Evolutionary conservation across 2,329 filamentous ascomycete genomes (phyloP).

Genomic region (Leptodontidium sp.): DNA sequence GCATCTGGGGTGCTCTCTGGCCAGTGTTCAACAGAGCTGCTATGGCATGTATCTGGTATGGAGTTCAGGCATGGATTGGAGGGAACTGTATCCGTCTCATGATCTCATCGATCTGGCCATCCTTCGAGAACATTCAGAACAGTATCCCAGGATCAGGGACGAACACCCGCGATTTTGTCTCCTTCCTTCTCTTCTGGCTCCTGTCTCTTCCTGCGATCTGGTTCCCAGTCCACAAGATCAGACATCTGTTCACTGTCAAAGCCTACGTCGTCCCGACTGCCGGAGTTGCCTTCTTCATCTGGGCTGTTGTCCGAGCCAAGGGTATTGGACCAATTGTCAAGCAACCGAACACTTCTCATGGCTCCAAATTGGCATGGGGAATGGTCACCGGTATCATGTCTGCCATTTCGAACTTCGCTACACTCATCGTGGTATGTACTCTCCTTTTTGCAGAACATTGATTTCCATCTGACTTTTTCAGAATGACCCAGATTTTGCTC

Average conservation of each 20-base stretch:
- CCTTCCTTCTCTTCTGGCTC: constrained; percentile 89
- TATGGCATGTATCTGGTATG: constrained; percentile 85
- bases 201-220: constrained; percentile 83
- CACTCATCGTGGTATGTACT: constrained; percentile 71
- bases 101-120: constrained; percentile 83
- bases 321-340: constrained; percentile 85
- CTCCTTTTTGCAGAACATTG: constrained; percentile 42
- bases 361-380: constrained; percentile 79
- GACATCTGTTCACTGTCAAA: constrained; percentile 92
- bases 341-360: constrained; percentile 68
- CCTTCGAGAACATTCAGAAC: constrained; percentile 66
- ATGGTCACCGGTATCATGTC: constrained; percentile 88
- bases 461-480: constrained; percentile 42
- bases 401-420: constrained; percentile 89
- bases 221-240: constrained; percentile 88
- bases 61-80: constrained; percentile 86
- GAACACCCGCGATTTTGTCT: constrained; percentile 76
- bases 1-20: constrained; percentile 90
- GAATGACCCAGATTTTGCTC: constrained; percentile 82
- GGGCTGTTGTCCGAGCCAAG: constrained; percentile 82
- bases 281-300: constrained; percentile 87
- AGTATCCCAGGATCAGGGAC: constrained; percentile 75
- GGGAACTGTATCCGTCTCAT: constrained; percentile 87
- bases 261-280: constrained; percentile 83
- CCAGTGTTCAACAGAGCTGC: constrained; percentile 88